These are phyloP conservation scores for Candida frijolesensis DNA, from an alignment of 1,139 yeast genomes.

Conservation along the genomic window DNA sequence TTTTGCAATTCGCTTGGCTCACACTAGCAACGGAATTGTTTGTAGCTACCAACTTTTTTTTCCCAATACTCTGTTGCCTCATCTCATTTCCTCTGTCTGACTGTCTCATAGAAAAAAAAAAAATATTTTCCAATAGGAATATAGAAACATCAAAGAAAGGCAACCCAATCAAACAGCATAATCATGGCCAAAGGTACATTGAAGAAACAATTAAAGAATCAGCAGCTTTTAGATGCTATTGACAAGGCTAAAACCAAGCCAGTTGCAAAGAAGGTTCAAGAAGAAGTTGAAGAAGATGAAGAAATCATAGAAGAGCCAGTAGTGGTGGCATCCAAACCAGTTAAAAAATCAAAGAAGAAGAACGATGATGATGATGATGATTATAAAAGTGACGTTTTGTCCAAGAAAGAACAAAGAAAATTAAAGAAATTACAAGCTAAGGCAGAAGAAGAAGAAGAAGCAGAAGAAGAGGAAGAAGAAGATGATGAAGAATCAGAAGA, in stretches of 20 bases:
- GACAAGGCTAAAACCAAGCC: conserved; percentile 31
- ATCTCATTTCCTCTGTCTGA: not conserved
- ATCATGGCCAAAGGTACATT: conserved; percentile 35
- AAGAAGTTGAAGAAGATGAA: conserved; percentile 12
- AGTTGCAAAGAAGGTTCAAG: conserved; percentile 11
- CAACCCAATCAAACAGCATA: not conserved
- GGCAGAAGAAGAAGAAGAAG: conserved; percentile 24
- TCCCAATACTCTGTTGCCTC: not conserved
- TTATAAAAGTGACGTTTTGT: conserved; percentile 48
- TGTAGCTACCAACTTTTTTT: not conserved
- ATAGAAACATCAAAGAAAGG: not conserved
- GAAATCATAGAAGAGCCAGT: conserved; percentile 10
- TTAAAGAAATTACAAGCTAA: conserved; percentile 51
- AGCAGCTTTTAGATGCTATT: conserved; percentile 27
- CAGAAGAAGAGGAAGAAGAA: conserved; percentile 29
- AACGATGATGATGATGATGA: conserved; percentile 32
- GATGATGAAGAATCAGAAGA: conserved; percentile 31
- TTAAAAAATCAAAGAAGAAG: conserved; percentile 17
- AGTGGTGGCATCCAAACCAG: conserved; percentile 10
- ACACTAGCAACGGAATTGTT: not conserved
- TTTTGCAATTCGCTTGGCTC: not conserved
- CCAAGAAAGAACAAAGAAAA: conserved; percentile 67
- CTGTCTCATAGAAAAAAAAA: not conserved
- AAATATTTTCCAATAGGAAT: not conserved
- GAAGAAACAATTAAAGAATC: conserved; percentile 39